phyloP scores from a whole-genome alignment of 2,329 filamentous ascomycete genomes.

The Ascochyta clinopodiicola region DNA sequence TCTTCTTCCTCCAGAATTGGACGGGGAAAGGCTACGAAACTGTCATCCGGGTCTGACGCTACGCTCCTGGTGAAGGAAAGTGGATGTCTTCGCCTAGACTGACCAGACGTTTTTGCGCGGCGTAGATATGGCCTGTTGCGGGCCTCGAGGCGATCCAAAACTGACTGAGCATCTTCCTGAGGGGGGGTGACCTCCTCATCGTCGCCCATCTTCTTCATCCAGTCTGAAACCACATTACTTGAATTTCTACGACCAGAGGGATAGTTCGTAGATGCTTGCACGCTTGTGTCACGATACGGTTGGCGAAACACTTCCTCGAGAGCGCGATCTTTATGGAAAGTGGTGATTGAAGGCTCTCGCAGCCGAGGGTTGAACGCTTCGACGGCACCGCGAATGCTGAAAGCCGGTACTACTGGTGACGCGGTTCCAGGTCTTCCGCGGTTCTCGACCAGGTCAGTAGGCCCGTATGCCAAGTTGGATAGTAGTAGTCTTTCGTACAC shows the following conservation, averaged over 20 bases:
- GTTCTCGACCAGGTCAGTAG: constrained; percentile 83
- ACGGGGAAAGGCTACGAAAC: constrained; percentile 37
- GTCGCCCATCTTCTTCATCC: constrained; percentile 77
- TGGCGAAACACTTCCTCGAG: constrained; percentile 87
- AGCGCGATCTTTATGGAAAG: constrained; percentile 87
- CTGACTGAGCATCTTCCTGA: constrained; percentile 65
- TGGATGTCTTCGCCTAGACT: constrained; percentile 52
- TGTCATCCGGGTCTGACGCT: constrained; percentile 63
- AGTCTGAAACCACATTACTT: constrained; percentile 82
- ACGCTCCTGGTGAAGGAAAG: constrained; percentile 61
- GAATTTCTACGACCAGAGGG: constrained; percentile 70
- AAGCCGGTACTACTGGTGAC: constrained; percentile 58
- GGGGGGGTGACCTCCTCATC: constrained; percentile 68
- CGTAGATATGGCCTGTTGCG: constrained; percentile 60
- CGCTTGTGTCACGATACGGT: constrained; percentile 66
- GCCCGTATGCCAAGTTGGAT: constrained; percentile 77
- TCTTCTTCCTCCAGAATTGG: constrained; percentile 57
- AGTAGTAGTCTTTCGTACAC: constrained; percentile 84
- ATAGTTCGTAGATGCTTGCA: constrained; percentile 41
- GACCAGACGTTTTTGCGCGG: constrained; percentile 54
- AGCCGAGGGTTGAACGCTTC: constrained; percentile 79
- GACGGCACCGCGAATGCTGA: constrained; percentile 46
- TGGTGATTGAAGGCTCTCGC: constrained; percentile 85
- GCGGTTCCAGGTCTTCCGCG: constrained; percentile 65
- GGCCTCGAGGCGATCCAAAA: constrained; percentile 65